Percentiles rank a stretch among this genome's conserved stretches.
phyloP scores from a whole-genome alignment of 2,329 filamentous ascomycete species.

The Pseudogymnoascus sp. region DNA sequence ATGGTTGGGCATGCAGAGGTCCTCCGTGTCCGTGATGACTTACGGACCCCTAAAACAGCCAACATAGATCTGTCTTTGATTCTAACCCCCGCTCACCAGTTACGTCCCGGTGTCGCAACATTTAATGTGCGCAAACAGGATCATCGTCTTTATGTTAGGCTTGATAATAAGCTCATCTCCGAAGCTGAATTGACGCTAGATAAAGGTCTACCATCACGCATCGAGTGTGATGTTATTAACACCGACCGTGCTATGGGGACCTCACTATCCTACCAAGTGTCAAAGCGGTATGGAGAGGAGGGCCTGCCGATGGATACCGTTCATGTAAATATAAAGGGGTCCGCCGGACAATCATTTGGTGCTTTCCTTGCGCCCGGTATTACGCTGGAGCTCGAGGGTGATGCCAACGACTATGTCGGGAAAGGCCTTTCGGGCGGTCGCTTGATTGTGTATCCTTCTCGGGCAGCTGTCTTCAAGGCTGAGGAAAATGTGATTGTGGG shows the following conservation, averaged over 20 bases:
- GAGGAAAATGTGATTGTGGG: constrained; percentile 93
- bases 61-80: constrained; percentile 92
- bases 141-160: constrained; percentile 80
- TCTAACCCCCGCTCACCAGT: constrained; percentile 88
- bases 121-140: constrained; percentile 98
- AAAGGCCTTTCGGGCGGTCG: constrained; percentile 92
- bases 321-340: constrained; percentile 92
- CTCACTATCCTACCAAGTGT: constrained; percentile 91
- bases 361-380: constrained; percentile 89
- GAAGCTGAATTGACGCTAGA: constrained; percentile 91
- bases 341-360: constrained; percentile 92
- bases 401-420: constrained; percentile 93
- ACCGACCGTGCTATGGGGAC: constrained; percentile 91
- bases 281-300: constrained; percentile 80
- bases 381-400: constrained; percentile 89
- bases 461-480: constrained; percentile 83
- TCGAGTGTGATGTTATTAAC: constrained; percentile 94
- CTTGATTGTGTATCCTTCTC: constrained; percentile 85
- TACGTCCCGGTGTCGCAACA: constrained; percentile 86
- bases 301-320: constrained; percentile 88
- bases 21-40: constrained; percentile 77
- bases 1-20: constrained; percentile 92
- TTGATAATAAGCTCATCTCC: constrained; percentile 95
- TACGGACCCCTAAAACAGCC: constrained; percentile 78
- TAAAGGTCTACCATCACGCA: constrained; percentile 84